phyloP scores from a whole-genome alignment of 2,329 filamentous ascomycete species.

The Trichoderma sp. region DNA sequence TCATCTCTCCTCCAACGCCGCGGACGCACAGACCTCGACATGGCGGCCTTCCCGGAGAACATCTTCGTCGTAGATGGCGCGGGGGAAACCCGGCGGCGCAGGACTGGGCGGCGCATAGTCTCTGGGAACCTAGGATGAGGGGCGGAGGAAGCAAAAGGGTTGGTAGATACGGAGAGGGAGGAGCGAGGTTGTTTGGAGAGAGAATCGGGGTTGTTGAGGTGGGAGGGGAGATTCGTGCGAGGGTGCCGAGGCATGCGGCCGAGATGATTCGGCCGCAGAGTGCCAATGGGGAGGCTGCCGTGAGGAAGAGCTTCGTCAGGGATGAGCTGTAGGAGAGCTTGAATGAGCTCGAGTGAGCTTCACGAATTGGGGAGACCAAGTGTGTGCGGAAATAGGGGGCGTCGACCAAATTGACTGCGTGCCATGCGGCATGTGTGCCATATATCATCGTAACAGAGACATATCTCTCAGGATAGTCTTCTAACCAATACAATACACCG shows the following conservation, averaged over 20 bases:
- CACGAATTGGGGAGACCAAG: not conserved
- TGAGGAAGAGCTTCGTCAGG: constrained; percentile 17
- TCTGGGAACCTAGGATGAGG: constrained; percentile 22
- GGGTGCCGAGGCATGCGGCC: constrained; percentile 23
- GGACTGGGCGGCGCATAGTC: constrained; percentile 22
- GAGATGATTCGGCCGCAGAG: constrained; percentile 27
- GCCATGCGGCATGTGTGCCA: not conserved
- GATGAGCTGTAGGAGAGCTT: constrained; percentile 11
- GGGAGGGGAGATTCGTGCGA: not conserved
- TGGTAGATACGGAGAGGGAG: constrained; percentile 9
- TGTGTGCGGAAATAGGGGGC: not conserved
- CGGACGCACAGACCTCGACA: constrained; percentile 25
- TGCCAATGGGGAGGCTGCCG: constrained; percentile 1
- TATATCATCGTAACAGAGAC: not conserved
- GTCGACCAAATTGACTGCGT: not conserved
- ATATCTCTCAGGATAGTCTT: not conserved
- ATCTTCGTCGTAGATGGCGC: constrained; percentile 27
- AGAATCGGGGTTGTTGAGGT: constrained; percentile 19
- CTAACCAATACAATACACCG: not conserved
- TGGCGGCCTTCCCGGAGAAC: constrained; percentile 24
- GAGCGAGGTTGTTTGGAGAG: constrained; percentile 22
- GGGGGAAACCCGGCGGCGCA: constrained; percentile 18
- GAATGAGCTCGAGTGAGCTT: too few species aligned
- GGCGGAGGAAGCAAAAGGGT: constrained; percentile 3
- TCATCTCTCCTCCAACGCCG: constrained; percentile 27